Conservation (phyloP, 1,284 basidiomycete species). For the Marasmius oreades region DNA sequence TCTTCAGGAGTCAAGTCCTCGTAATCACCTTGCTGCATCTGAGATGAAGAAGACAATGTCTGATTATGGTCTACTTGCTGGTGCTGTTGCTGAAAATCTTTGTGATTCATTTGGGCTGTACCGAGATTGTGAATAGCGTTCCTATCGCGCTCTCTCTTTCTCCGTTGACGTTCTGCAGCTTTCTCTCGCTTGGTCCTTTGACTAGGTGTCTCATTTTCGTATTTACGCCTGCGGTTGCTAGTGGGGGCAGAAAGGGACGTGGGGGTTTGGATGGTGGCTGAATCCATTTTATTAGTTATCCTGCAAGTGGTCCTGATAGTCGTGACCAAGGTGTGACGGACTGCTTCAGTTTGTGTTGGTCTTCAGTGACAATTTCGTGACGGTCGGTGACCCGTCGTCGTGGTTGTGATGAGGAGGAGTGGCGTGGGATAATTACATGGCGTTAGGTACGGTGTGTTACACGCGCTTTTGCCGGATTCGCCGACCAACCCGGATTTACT, state of each 20-base stretch:
- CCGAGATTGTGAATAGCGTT: neutral
- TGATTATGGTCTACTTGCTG: neutral
- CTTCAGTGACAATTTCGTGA: neutral
- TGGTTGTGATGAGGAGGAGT: neutral
- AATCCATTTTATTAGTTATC: slow-evolving; percentile 1
- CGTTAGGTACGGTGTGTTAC: too few species aligned
- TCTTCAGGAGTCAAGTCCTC: slow-evolving; percentile 58
- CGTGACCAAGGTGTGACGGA: neutral
- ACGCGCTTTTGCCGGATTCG: too few species aligned
- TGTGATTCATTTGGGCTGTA: neutral
- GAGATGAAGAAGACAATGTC: neutral
- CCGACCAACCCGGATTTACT: too few species aligned
- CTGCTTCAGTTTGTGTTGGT: neutral
- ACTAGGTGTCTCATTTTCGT: slow-evolving; percentile 64
- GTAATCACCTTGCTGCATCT: neutral
- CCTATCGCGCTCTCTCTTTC: slow-evolving; percentile 72
- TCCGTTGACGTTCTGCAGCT: slow-evolving; percentile 73
- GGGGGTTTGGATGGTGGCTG: slow-evolving; percentile 1
- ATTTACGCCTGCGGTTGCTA: neutral
- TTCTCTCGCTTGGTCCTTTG: slow-evolving; percentile 75
- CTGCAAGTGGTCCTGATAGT: neutral
- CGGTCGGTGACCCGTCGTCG: slow-evolving; percentile 1
- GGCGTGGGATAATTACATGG: neutral
- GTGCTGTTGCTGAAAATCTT: neutral
- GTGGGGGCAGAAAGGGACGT: neutral